Evolutionary conservation across 805 yeast species (phyloP), one percentile per base, ranked within the genome.

Genomic region (Brettanomyces sp.): DNA sequence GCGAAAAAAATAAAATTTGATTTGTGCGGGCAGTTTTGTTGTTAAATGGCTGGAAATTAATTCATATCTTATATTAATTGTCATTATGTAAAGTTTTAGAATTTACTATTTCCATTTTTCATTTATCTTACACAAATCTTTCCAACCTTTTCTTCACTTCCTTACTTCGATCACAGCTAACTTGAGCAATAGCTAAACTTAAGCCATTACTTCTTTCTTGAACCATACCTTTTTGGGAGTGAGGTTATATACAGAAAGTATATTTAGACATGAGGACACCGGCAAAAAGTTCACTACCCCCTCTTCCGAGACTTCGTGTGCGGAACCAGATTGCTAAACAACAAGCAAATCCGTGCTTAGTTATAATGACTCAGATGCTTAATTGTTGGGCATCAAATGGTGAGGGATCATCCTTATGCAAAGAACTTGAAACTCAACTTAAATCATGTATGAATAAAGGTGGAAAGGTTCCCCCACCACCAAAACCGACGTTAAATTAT

Each of bases 301-400:
- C 89, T 21, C 73, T 87, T 50, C 90, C 88, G 37, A 73, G 81
- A 58, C 71, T 87, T 44, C 76, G 79, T 62, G 84, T 82, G 48
- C 81, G 82, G 60, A 80, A 77, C 54, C 80, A 88, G 13, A 69
- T 76, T 4, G 67, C 74, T 30, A 71, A 73, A 43, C 78, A 77
- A 53, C 63, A 72, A 47, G 76, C 85, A 41, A 80, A 82, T 54
- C 80, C 86, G 47, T 89, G 96, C 64, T 64, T 80, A 49, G 88
- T 86, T 47, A 67, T 84, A 52, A 85, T 90, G 90, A 81, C 93
- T 1, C 82, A 86, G 42, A 72, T 90, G 62, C 70, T 90, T 55
- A 86, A 85, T 72, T 90, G 98, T 68, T 90, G 98, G 98, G 95
- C 96, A 3, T 85, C 96, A 23, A 85, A 87, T 66, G 91, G 95